phyloP scores from a whole-genome alignment of 306 rosid genomes.

The Betula pendula region DNA sequence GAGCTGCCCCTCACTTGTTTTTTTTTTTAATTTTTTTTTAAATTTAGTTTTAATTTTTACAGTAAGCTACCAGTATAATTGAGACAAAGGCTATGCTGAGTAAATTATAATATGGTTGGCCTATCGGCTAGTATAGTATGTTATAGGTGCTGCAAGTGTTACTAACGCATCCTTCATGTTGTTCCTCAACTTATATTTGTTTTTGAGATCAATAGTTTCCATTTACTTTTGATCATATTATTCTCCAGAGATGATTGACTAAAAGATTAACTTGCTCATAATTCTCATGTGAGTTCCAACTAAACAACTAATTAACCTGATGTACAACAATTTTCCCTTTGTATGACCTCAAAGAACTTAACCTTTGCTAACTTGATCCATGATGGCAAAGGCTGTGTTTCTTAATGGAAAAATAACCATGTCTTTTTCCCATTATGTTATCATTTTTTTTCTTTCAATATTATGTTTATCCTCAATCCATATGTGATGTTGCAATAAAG shows the following conservation, averaged over 20 bases:
- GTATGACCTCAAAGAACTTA: neutral
- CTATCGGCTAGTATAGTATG: neutral
- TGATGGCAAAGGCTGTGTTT: neutral
- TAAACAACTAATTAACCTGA: neutral
- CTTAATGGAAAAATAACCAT: neutral
- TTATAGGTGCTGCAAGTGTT: slow-evolving; percentile 1
- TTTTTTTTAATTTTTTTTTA: too few relatives aligned
- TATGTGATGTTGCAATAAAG: neutral
- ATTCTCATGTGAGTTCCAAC: neutral
- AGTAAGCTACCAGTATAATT: slow-evolving; percentile 5
- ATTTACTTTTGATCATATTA: neutral
- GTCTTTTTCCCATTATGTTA: neutral
- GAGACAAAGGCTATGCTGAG: neutral
- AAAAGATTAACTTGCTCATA: neutral
- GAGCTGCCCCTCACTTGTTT: neutral
- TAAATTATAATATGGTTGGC: neutral
- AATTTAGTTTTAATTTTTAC: neutral
- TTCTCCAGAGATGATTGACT: neutral
- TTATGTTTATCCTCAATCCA: neutral
- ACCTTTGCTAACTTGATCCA: neutral
- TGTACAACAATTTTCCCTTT: neutral
- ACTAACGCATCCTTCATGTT: neutral
- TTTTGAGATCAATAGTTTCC: neutral
- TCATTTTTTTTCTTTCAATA: neutral
- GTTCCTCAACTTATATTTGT: slow-evolving; percentile 1